Evolutionary conservation across 176 grass and related monocot species (phyloP).

Genomic region (Bothriochloa decipiens): DNA sequence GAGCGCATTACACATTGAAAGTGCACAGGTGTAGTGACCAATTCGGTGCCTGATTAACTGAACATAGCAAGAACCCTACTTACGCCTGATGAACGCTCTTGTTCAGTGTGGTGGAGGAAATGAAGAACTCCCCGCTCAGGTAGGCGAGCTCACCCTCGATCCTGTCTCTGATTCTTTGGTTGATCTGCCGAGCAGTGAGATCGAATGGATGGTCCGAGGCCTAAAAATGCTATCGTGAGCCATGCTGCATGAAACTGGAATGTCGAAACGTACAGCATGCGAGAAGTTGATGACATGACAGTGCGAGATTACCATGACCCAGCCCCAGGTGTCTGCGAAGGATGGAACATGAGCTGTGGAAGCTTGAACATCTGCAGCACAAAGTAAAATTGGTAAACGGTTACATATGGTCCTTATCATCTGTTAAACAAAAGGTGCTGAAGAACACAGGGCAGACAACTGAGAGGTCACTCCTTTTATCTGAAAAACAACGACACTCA

Average conservation of each 20-base stretch:
- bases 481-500: constrained; percentile 13
- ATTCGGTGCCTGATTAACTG: neutral
- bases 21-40: neutral
- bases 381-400: neutral
- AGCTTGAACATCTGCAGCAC: constrained; percentile 61
- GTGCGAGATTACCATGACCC: constrained; percentile 69
- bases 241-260: neutral
- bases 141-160: constrained; percentile 62
- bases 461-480: too few species aligned
- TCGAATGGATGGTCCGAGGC: constrained; percentile 78
- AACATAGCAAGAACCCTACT: constrained; percentile 4
- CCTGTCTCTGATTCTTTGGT: constrained; percentile 58
- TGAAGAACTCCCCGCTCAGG: constrained; percentile 66
- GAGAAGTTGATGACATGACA: neutral
- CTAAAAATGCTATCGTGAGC: constrained; percentile 29
- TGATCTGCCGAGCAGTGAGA: constrained; percentile 58
- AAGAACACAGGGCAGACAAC: neutral
- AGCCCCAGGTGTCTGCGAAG: constrained; percentile 85
- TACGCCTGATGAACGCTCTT: constrained; percentile 72
- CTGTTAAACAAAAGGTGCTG: too few species aligned
- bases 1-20: neutral
- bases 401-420: neutral
- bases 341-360: constrained; percentile 86
- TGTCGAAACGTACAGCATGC: neutral
- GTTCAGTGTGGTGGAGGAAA: constrained; percentile 78